Evolutionary conservation across 306 rosid species (phyloP).

Genomic region (Cicer judaicum): DNA sequence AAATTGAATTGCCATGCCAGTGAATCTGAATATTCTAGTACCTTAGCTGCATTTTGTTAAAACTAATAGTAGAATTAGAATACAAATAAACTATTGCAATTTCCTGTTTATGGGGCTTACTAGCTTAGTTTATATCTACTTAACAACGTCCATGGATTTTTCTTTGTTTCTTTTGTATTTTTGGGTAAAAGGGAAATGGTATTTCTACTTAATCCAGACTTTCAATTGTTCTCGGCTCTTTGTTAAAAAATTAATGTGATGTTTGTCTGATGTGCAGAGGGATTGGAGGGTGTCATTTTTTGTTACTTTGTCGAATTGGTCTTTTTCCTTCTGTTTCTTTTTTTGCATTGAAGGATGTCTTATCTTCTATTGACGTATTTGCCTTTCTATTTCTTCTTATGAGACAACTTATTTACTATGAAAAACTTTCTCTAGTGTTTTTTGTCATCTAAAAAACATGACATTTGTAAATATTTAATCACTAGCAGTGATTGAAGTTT

Average conservation of each 20-base stretch:
- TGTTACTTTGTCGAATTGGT: conserved; percentile 1
- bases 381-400: conserved; percentile 4
- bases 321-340: conserved; percentile 5
- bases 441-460: not conserved
- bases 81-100: conserved; percentile 9
- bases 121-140: not conserved
- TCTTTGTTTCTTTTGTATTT: conserved; percentile 11
- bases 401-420: not conserved
- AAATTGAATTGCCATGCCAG: not conserved
- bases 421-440: not conserved
- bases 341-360: not conserved
- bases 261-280: conserved; percentile 1
- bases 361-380: not conserved
- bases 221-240: not conserved
- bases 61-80: not conserved
- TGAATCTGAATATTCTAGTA: not conserved
- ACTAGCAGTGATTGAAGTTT: not conserved
- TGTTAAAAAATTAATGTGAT: not conserved
- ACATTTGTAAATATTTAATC: not conserved
- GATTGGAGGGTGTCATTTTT: conserved; percentile 10
- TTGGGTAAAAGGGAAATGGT: not conserved
- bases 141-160: not conserved
- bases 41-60: conserved; percentile 6
- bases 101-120: not conserved
- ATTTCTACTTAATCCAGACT: conserved; percentile 1